Percentiles rank a stretch among this genome's conserved stretches.
Evolutionary conservation across 1,284 basidiomycete species (phyloP).

Genomic region (Austroboletus niveus): DNA sequence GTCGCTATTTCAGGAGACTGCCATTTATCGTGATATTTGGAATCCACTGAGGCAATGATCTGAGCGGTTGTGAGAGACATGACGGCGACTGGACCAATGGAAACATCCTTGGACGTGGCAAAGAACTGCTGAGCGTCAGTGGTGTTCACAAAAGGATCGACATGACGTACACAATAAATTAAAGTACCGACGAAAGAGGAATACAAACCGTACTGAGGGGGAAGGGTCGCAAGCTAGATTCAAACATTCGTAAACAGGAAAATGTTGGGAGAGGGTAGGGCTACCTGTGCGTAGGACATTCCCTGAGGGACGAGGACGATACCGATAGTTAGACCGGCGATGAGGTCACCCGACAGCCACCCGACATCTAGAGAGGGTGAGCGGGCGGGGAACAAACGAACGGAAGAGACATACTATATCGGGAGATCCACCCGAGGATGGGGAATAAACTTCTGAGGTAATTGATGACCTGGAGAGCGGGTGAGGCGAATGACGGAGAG

Average conservation of each 20-base stretch:
- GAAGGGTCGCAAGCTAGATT: slow-evolving; percentile 77
- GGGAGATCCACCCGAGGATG: slow-evolving; percentile 77
- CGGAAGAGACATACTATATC: slow-evolving; percentile 66
- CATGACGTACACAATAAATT: slow-evolving; percentile 68
- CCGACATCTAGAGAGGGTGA: slow-evolving; percentile 49
- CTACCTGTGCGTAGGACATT: slow-evolving; percentile 78
- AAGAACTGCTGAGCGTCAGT: slow-evolving; percentile 57
- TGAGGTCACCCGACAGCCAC: slow-evolving; percentile 78
- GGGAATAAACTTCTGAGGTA: slow-evolving; percentile 80
- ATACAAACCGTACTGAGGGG: slow-evolving; percentile 90
- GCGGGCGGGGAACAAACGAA: background rate
- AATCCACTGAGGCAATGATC: slow-evolving; percentile 69
- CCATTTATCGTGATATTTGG: slow-evolving; percentile 54
- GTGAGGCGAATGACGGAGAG: slow-evolving; percentile 7
- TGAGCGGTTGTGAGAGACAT: slow-evolving; percentile 93
- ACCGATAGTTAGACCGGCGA: slow-evolving; percentile 89
- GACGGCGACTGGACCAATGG: slow-evolving; percentile 95
- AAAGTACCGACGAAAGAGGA: slow-evolving; percentile 91
- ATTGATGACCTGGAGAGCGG: slow-evolving; percentile 44
- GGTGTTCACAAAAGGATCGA: slow-evolving; percentile 7
- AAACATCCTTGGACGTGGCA: slow-evolving; percentile 94
- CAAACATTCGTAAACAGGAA: background rate
- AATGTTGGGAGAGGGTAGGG: background rate
- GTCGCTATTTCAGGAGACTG: slow-evolving; percentile 77
- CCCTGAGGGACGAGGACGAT: slow-evolving; percentile 89